Conservation (phyloP, 75 land plant genomes). For the Sequoia sempervirens region DNA sequence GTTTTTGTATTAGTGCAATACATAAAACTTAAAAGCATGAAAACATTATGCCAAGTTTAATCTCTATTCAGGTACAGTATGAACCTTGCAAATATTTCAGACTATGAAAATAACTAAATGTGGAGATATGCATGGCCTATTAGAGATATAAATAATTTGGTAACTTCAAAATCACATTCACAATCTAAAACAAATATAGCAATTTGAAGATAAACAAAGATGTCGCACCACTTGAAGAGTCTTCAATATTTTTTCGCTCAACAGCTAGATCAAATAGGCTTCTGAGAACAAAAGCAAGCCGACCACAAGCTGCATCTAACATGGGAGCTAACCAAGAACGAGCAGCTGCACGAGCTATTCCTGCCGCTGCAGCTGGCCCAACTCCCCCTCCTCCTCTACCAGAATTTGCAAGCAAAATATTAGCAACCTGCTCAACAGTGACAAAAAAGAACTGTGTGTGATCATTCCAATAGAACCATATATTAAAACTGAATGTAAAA, state of each 20-base stretch:
- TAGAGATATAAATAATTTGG: background rate
- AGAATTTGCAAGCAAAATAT: conserved; percentile 92
- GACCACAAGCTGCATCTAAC: conserved; percentile 80
- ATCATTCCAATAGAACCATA: background rate
- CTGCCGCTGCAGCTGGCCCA: conserved; percentile 70
- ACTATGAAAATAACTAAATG: background rate
- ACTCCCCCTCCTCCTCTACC: conserved; percentile 57
- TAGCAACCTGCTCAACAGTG: conserved; percentile 64
- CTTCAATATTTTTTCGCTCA: conserved; percentile 52
- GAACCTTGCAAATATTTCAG: conserved; percentile 1
- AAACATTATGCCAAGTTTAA: background rate
- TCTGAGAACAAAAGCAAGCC: conserved; percentile 78
- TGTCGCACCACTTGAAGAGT: conserved; percentile 48
- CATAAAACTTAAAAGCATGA: background rate
- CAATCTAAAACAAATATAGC: background rate
- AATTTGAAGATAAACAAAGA: conserved; percentile 1
- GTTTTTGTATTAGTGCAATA: background rate
- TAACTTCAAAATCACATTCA: background rate
- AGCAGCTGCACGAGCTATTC: conserved; percentile 91
- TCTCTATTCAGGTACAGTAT: background rate
- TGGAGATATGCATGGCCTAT: background rate
- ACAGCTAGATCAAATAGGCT: conserved; percentile 82
- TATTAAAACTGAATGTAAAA: background rate
- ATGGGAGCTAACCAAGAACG: conserved; percentile 89
- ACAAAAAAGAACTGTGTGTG: background rate